These are phyloP conservation scores for Vitis rotundifolia DNA, from an alignment of 164 flowering plant genomes.

Conservation along the genomic window DNA sequence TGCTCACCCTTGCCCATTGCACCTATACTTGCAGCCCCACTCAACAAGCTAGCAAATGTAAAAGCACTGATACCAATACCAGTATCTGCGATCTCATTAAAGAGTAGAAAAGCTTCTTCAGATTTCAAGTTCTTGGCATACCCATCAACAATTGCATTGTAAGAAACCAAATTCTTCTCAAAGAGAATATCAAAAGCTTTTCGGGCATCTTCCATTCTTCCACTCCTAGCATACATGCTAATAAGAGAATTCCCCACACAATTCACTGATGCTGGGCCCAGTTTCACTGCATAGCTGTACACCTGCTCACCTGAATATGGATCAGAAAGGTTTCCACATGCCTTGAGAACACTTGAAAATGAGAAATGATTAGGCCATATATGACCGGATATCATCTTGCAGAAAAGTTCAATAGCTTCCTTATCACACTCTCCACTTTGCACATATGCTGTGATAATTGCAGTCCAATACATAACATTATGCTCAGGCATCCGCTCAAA, in stretches of 20 bases:
- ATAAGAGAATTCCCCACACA: constrained; percentile 81
- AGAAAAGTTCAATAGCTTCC: constrained; percentile 64
- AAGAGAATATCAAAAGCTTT: constrained; percentile 72
- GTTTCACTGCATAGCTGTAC: constrained; percentile 53
- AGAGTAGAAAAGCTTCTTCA: constrained; percentile 59
- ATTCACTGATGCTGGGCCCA: constrained; percentile 49
- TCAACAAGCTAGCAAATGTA: constrained; percentile 73
- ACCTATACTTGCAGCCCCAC: constrained; percentile 77
- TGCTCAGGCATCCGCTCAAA: constrained; percentile 66
- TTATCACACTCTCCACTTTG: constrained; percentile 50
- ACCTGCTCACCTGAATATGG: constrained; percentile 53
- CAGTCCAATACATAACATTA: constrained; percentile 92
- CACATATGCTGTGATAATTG: constrained; percentile 72
- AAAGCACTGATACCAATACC: constrained; percentile 49
- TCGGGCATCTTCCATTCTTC: constrained; percentile 67
- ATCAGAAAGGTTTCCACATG: constrained; percentile 65
- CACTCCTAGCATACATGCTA: constrained; percentile 67
- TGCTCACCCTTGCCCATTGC: constrained; percentile 73
- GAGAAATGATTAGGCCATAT: constrained; percentile 77
- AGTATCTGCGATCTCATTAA: constrained; percentile 45
- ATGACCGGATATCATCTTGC: constrained; percentile 46
- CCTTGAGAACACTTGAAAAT: constrained; percentile 71
- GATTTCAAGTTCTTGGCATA: constrained; percentile 48
- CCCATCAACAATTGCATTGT: constrained; percentile 65
- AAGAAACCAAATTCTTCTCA: constrained; percentile 77